Evolutionary conservation across 441 rosid species (phyloP), one percentile per base, ranked within the genome.

Genomic region (Populus hybrid): DNA sequence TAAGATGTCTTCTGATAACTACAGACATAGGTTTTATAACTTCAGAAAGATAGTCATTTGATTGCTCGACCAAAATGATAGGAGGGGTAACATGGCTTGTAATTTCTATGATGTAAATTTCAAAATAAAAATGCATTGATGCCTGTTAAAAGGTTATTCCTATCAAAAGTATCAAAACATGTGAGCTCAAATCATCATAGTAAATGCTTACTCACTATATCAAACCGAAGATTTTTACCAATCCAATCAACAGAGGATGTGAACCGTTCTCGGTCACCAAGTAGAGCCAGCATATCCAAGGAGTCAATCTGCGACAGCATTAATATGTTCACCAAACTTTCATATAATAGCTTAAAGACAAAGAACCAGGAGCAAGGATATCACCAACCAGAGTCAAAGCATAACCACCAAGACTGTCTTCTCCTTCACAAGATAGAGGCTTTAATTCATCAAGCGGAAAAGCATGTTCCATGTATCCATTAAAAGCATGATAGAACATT

Each of bases 401-500:
- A 88, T 96, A 96, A 83, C 96, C 97, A 81, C 98, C 99, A 80
- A 96, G 90, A 0, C 95, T 85, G 84, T 96, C 97, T 90, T 93
- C 99, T 72, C 99, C 99, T 81, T 82, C 84, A 82, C 99, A 94
- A 1, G 99, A 90, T 20, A 93, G 81, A 63, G 98, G 98, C 77
- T 82, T 93, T 79, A 96, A 84, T 83, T 96, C 99, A 84, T 96
- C 99, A 50, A 86, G 93, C 5, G 98, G 99, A 84, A 96, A 96
- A 46, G 98, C 99, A 81, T 96, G 86, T 71, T 92, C 90, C 98
- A 96, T 94, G 77, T 94, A 96, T 79, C 99, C 99, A 86, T 93
- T 85, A 76, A 96, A 96, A 42, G 98, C 98, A 84, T 93, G 99
- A 87, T 96, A 94, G 88, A 96, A 94, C 99, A 96, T 96, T 81